Conservation (phyloP, 192 early-diverging fungal species). For the Linnemannia elongata region DNA sequence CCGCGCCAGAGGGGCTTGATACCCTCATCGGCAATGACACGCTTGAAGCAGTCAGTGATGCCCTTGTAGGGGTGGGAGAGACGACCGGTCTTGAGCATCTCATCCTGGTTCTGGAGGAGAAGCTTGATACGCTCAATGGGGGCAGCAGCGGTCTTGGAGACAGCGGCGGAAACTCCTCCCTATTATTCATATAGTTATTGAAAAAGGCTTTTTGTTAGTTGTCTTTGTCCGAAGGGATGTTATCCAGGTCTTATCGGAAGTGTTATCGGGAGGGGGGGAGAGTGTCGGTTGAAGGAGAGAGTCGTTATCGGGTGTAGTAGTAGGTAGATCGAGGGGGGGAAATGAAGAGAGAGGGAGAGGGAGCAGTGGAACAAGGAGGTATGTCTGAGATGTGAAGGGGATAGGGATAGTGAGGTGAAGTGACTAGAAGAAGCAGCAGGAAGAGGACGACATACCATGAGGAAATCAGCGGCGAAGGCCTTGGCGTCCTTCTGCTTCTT, state of each 20-base stretch:
- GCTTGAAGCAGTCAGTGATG: slow-evolving; percentile 93
- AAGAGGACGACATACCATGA: slow-evolving; percentile 83
- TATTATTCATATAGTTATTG: slow-evolving; percentile 78
- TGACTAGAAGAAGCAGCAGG: background rate
- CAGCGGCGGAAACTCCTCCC: slow-evolving; percentile 96
- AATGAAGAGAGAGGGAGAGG: background rate
- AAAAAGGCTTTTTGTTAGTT: slow-evolving; percentile 78
- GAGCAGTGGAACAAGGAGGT: background rate
- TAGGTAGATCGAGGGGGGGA: background rate
- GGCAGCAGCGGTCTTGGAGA: slow-evolving; percentile 98
- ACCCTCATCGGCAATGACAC: slow-evolving; percentile 92
- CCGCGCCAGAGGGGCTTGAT: slow-evolving; percentile 87
- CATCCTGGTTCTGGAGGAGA: slow-evolving; percentile 95
- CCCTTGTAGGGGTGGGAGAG: slow-evolving; percentile 90
- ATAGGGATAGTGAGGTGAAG: background rate
- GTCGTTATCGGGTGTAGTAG: background rate
- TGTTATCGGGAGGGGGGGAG: no score
- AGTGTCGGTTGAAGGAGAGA: background rate
- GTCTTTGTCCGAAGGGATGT: slow-evolving; percentile 90
- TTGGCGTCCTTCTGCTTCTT: slow-evolving; percentile 55
- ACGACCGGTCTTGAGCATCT: slow-evolving; percentile 87
- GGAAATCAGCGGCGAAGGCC: slow-evolving; percentile 55
- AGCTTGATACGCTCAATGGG: slow-evolving; percentile 99
- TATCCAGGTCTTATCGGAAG: slow-evolving; percentile 84
- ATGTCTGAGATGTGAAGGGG: no score